phyloP scores from a whole-genome alignment of 768 basidiomycete genomes.

The Terana coerulea region DNA sequence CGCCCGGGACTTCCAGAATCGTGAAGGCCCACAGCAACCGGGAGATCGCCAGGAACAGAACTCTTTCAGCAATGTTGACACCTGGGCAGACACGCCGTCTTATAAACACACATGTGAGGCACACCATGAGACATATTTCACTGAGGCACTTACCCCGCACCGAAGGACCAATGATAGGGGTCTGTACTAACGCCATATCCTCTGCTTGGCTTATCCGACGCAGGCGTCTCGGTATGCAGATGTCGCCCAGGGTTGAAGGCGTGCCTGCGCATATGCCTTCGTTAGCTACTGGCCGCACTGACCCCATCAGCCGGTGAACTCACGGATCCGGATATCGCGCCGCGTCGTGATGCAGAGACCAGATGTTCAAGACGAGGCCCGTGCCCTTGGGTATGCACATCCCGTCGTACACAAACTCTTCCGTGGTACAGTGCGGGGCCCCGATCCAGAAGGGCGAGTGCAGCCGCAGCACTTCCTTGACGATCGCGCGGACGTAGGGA shows the following conservation, averaged over 20 bases:
- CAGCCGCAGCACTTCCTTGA: conserved; percentile 18
- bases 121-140: not conserved
- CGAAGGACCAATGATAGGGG: conserved; percentile 50
- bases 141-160: conserved; percentile 36
- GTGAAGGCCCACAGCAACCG: conserved; percentile 47
- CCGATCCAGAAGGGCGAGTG: conserved; percentile 26
- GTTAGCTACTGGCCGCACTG: not conserved
- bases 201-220: conserved; percentile 41
- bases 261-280: conserved; percentile 13
- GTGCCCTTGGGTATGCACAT: conserved; percentile 29
- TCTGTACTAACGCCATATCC: conserved; percentile 37
- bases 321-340: conserved; percentile 38
- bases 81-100: conserved; percentile 37
- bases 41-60: conserved; percentile 42
- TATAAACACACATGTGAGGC: not conserved
- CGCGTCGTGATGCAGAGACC: conserved; percentile 25
- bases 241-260: conserved; percentile 42
- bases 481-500: conserved; percentile 25
- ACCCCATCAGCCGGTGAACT: conserved; percentile 17
- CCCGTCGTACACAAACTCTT: conserved; percentile 29
- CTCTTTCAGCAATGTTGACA: conserved; percentile 42
- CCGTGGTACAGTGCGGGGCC: conserved; percentile 25
- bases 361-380: conserved; percentile 25
- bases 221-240: conserved; percentile 32
- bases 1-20: conserved; percentile 37